phyloP scores from a whole-genome alignment of 83 land plant species.

The Picea abies region DNA sequence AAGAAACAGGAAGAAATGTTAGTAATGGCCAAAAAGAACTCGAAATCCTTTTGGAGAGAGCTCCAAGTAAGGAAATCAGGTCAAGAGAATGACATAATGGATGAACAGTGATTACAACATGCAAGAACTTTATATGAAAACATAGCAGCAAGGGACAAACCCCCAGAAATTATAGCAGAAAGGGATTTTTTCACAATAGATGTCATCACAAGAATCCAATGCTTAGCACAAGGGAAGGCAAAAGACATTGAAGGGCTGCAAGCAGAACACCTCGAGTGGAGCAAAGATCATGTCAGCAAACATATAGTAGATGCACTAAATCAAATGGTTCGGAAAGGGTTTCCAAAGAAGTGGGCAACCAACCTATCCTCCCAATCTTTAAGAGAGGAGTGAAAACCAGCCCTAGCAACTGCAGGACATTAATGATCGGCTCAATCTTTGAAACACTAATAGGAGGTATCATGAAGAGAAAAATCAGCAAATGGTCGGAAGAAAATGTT shows the following conservation, averaged over 20 bases:
- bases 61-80: too few relatives aligned
- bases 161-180: too few relatives aligned
- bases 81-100: too few relatives aligned
- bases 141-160: too few relatives aligned
- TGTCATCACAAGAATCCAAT: too few relatives aligned
- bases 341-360: not conserved
- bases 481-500: slow-evolving; percentile 7
- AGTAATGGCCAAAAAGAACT: too few relatives aligned
- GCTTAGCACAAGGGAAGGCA: not conserved
- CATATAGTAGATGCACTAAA: not conserved
- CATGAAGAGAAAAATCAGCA: not conserved
- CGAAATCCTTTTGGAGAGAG: too few relatives aligned
- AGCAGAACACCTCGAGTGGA: not conserved
- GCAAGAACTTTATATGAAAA: too few relatives aligned
- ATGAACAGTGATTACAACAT: too few relatives aligned
- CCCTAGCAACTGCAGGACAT: not conserved
- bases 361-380: not conserved
- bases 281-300: not conserved
- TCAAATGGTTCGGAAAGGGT: not conserved
- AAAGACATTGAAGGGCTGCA: not conserved
- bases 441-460: not conserved
- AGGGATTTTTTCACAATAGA: too few relatives aligned
- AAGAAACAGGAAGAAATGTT: too few relatives aligned
- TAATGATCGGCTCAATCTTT: not conserved
- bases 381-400: not conserved